A percentile compares a stretch with the other conserved stretches of the same genome.
Conservation (phyloP, 192 early-diverging fungal species). For the Jimgerdemannia lactiflua region DNA sequence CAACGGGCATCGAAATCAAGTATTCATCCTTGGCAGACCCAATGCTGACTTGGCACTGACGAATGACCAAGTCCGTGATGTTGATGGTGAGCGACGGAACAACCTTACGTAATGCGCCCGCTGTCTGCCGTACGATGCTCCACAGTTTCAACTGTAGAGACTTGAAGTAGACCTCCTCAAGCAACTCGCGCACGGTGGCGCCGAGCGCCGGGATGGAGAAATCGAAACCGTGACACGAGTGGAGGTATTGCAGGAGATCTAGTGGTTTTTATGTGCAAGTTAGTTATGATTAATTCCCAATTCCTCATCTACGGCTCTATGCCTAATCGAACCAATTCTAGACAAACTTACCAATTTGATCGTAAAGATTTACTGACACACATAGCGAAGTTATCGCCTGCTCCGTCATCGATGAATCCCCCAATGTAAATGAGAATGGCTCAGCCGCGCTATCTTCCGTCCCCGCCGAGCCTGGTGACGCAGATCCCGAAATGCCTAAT, state of each 20-base stretch:
- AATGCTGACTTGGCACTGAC: slow-evolving; percentile 73
- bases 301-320: not conserved
- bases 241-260: slow-evolving; percentile 76
- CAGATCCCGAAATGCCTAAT: not conserved
- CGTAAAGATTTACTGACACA: slow-evolving; percentile 69
- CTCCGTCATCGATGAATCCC: slow-evolving; percentile 56
- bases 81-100: slow-evolving; percentile 77
- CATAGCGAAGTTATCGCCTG: slow-evolving; percentile 58
- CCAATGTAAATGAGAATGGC: slow-evolving; percentile 57
- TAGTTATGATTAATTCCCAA: not conserved
- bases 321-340: too few relatives aligned
- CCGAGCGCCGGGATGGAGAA: slow-evolving; percentile 50
- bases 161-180: slow-evolving; percentile 84
- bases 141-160: slow-evolving; percentile 69
- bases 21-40: slow-evolving; percentile 68
- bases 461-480: not conserved
- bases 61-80: slow-evolving; percentile 75
- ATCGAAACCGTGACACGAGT: slow-evolving; percentile 62
- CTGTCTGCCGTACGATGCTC: slow-evolving; percentile 80
- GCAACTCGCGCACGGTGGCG: slow-evolving; percentile 54
- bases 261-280: not conserved
- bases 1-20: slow-evolving; percentile 65
- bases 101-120: slow-evolving; percentile 70
- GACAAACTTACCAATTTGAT: slow-evolving; percentile 52
- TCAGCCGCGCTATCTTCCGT: not conserved